A percentile compares a stretch with the other conserved stretches of the same genome.
Evolutionary conservation across 2,329 filamentous ascomycete species (phyloP).

Genomic region (Myriosclerotinia curreyana): DNA sequence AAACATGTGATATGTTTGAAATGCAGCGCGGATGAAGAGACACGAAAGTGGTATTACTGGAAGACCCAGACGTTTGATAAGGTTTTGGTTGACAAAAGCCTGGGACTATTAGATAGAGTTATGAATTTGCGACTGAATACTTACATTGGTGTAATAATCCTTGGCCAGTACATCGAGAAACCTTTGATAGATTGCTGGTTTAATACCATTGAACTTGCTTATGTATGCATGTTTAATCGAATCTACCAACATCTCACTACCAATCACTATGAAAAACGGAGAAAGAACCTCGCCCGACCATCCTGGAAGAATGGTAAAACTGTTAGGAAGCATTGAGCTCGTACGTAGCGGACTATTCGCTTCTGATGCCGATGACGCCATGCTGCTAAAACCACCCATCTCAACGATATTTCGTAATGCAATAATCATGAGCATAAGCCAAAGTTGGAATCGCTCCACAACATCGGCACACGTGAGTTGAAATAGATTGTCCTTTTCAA

Average conservation of each 20-base stretch:
- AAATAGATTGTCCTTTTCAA: constrained; percentile 96
- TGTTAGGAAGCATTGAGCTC: constrained; percentile 78
- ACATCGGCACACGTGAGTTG: constrained; percentile 95
- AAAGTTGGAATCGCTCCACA: constrained; percentile 94
- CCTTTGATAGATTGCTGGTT: constrained; percentile 81
- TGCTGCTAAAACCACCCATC: constrained; percentile 75
- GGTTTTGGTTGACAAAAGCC: constrained; percentile 86
- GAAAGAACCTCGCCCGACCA: constrained; percentile 88
- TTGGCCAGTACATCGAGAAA: constrained; percentile 94
- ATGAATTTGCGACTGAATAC: constrained; percentile 35
- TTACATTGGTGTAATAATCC: constrained; percentile 92
- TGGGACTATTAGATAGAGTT: constrained; percentile 39
- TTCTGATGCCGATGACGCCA: constrained; percentile 47
- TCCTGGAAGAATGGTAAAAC: constrained; percentile 83
- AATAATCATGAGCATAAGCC: constrained; percentile 96
- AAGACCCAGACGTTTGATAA: constrained; percentile 84
- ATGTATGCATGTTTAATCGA: constrained; percentile 98
- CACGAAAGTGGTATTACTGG: constrained; percentile 91
- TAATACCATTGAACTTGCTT: constrained; percentile 97
- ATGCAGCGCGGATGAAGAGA: constrained; percentile 87
- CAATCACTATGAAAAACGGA: constrained; percentile 89
- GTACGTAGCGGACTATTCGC: constrained; percentile 56
- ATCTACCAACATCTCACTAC: constrained; percentile 95
- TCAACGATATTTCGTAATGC: constrained; percentile 95
- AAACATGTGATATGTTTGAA: constrained; percentile 99